Base-by-base conservation (phyloP, 2,329 filamentous ascomycete genomes). In the Alternaria triticimaculans region DNA sequence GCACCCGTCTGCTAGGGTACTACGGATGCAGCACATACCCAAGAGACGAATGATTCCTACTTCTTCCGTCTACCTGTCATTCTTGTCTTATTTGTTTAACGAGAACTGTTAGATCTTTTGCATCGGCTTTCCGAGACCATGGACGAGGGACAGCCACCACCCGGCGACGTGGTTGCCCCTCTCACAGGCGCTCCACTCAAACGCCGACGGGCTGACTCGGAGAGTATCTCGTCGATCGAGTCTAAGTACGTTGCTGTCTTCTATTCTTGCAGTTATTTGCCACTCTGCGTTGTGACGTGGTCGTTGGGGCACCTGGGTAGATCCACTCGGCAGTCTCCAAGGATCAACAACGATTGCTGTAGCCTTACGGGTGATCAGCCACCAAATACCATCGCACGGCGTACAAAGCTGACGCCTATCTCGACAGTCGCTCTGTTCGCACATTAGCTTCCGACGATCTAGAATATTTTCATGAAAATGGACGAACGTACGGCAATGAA, bases 381-480 rank as follows among this genome's bases (percentile, higher is more conserved):
- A 12, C 30, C 18, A 20, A 14, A n/a, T 23, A 56, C 25, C 43
- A 33, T 12, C 54, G 10, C 11, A 43, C 59, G 33, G 21, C 10
- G 18, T 25, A 25, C 25, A 63, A 28, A 37, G 44, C 62, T 69
- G 51, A 63, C 58, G 23, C 33, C 20, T 51, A 43, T 41, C 23
- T 11, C 43, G 21, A 37, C 68, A 80, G 77, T 62, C 72, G 70
- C 54, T 80, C 79, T 49, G 77, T 76, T 30, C 78, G 78, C 26
- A 79, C 76, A n/a, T 55, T 81, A 26, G 71, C 80, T 55, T 79
- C 76, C 45, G 84, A 86, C 50, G 81, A 82, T 65, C 81, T 90
- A 30, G 84, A 88, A 72, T 86, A 87, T 66, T 81, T 87, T 58
- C 81, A 86, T 64, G 88, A 90, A 65, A 86, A 91, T 77, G 87